phyloP scores from a whole-genome alignment of 805 yeast genomes.

The Saccharomycopsis amapae region DNA sequence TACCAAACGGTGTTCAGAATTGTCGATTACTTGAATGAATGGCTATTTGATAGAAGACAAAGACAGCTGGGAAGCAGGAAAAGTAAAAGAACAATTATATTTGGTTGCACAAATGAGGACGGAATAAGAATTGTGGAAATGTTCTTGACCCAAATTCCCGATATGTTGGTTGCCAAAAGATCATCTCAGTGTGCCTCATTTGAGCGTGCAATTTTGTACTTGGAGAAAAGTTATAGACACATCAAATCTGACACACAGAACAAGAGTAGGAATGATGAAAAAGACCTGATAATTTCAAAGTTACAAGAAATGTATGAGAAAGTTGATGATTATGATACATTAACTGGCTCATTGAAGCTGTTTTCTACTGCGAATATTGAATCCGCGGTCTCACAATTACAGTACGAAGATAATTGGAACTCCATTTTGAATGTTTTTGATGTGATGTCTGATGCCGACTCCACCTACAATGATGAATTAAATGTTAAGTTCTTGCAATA shows the following conservation, averaged over 20 bases:
- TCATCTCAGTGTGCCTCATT: conserved; percentile 79
- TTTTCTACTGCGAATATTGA: conserved; percentile 62
- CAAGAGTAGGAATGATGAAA: conserved; percentile 23
- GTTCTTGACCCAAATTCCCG: conserved; percentile 53
- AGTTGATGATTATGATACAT: conserved; percentile 82
- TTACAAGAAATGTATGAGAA: conserved; percentile 80
- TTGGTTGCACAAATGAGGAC: neutral
- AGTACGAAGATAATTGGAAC: conserved; percentile 80
- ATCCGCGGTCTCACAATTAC: conserved; percentile 75
- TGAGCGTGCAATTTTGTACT: conserved; percentile 79
- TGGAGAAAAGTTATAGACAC: conserved; percentile 65
- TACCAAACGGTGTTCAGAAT: conserved; percentile 71
- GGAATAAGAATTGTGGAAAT: conserved; percentile 31
- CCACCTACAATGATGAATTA: conserved; percentile 24
- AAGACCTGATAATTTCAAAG: conserved; percentile 31
- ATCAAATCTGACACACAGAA: neutral
- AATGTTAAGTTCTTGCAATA: conserved; percentile 62
- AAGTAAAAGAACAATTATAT: conserved; percentile 22
- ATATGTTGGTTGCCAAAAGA: conserved; percentile 63
- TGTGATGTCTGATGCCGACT: conserved; percentile 41
- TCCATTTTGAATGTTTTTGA: conserved; percentile 81
- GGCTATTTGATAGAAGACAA: conserved; percentile 45
- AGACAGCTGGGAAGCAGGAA: conserved; percentile 25
- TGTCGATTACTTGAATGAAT: conserved; percentile 75
- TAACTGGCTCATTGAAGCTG: conserved; percentile 75